Evolutionary conservation across 2,329 filamentous ascomycete species (phyloP).

Genomic region (Lasiodiplodia sp.): DNA sequence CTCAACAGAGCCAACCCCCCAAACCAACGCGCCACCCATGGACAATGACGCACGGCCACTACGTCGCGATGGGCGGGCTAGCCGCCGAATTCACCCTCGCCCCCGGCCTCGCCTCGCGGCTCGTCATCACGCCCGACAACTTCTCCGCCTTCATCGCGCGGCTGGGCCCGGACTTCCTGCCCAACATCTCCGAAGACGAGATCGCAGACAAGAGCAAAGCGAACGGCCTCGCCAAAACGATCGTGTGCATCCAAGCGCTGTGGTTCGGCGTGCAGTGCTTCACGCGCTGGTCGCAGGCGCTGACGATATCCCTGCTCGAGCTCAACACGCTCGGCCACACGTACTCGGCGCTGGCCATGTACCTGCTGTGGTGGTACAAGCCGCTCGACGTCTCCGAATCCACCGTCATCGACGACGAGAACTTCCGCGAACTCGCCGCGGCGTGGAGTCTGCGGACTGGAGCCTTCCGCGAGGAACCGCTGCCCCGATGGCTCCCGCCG

Average conservation of each 20-base stretch:
- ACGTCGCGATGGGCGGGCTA: too few relatives aligned
- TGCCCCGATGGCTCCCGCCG: background rate
- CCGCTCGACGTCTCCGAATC: background rate
- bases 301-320: constrained; percentile 53
- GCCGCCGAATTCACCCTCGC: too few relatives aligned
- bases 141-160: background rate
- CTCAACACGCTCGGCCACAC: background rate
- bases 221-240: constrained; percentile 38
- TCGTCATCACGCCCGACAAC: too few relatives aligned
- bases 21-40: too few relatives aligned
- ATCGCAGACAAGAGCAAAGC: constrained; percentile 38
- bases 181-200: background rate
- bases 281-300: constrained; percentile 34
- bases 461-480: too few relatives aligned
- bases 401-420: background rate
- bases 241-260: constrained; percentile 39
- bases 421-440: background rate
- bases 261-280: constrained; percentile 45
- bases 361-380: background rate
- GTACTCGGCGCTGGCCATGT: background rate
- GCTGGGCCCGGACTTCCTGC: background rate
- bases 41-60: too few relatives aligned
- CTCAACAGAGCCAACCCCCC: too few relatives aligned
- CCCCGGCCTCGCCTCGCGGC: too few relatives aligned
- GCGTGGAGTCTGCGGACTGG: background rate